These are phyloP conservation scores for Epichloe typhina DNA, from an alignment of 2,329 filamentous ascomycete species.

Conservation along the genomic window DNA sequence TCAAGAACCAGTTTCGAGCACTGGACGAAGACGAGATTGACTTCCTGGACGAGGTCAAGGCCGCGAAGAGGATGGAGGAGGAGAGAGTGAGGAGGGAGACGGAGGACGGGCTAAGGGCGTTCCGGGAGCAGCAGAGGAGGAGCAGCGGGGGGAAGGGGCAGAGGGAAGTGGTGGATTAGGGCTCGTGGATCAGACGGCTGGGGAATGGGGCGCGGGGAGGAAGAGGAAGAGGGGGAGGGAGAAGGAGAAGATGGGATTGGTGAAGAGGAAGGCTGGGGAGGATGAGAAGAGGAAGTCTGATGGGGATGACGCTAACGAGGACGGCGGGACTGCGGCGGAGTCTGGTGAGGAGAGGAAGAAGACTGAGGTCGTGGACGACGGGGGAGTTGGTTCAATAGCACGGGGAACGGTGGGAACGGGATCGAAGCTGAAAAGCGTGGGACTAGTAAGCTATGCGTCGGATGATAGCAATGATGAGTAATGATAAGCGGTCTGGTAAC, in stretches of 20 bases:
- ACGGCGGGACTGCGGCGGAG: too few species aligned
- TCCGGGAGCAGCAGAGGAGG: slow-evolving; percentile 37
- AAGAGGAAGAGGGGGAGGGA: slow-evolving; percentile 15
- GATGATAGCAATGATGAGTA: slow-evolving; percentile 32
- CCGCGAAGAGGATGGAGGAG: slow-evolving; percentile 38
- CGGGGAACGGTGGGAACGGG: neutral
- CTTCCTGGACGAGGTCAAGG: slow-evolving; percentile 51
- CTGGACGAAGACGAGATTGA: slow-evolving; percentile 70
- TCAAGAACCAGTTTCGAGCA: slow-evolving; percentile 65
- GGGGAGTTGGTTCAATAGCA: neutral
- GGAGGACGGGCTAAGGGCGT: slow-evolving; percentile 41
- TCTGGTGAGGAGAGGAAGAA: slow-evolving; percentile 5
- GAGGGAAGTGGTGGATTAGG: slow-evolving; percentile 22
- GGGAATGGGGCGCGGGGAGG: slow-evolving; percentile 11
- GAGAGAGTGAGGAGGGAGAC: slow-evolving; percentile 40
- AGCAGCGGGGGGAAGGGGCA: slow-evolving; percentile 19
- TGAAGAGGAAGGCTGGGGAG: slow-evolving; percentile 4
- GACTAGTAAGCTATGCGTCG: slow-evolving; percentile 43
- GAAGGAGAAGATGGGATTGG: slow-evolving; percentile 5
- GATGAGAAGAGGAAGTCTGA: slow-evolving; percentile 1
- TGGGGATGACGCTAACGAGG: neutral
- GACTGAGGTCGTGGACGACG: slow-evolving; percentile 4
- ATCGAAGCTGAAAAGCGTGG: slow-evolving; percentile 17
- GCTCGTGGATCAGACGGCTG: slow-evolving; percentile 6
- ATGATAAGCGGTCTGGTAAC: neutral